phyloP scores from a whole-genome alignment of 1,139 yeast species.

The Blastobotrys capitulatus region DNA sequence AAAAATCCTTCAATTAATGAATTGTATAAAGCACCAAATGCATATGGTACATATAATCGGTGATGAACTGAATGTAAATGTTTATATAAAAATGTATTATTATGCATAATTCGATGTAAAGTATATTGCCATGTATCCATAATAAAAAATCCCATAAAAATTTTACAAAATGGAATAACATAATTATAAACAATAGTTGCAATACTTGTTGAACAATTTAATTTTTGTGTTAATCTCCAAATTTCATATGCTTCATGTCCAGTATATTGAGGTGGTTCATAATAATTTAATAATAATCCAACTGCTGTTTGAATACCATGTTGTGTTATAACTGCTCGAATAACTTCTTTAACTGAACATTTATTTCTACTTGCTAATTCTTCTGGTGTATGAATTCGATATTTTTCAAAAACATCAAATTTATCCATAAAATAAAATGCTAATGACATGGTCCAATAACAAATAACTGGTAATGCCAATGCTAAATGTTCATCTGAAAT shows the following conservation, averaged over 20 bases:
- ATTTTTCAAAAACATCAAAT: slow-evolving; percentile 67
- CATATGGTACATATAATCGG: slow-evolving; percentile 89
- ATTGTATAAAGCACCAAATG: slow-evolving; percentile 92
- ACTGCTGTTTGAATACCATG: slow-evolving; percentile 74
- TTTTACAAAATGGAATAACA: slow-evolving; percentile 47
- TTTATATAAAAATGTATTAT: slow-evolving; percentile 66
- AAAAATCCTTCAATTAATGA: slow-evolving; percentile 91
- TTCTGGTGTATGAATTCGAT: slow-evolving; percentile 86
- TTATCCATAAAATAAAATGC: slow-evolving; percentile 73
- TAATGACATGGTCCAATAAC: slow-evolving; percentile 75
- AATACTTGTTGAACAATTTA: slow-evolving; percentile 15
- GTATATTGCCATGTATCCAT: slow-evolving; percentile 92
- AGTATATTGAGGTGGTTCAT: slow-evolving; percentile 61
- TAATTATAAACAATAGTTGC: slow-evolving; percentile 19
- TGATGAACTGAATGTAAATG: slow-evolving; percentile 93
- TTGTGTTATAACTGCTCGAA: slow-evolving; percentile 77
- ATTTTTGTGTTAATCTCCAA: slow-evolving; percentile 55
- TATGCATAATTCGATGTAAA: slow-evolving; percentile 84
- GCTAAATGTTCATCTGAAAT: slow-evolving; percentile 73
- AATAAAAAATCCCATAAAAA: slow-evolving; percentile 59
- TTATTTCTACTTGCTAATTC: slow-evolving; percentile 73
- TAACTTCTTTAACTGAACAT: slow-evolving; percentile 62
- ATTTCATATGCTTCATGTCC: slow-evolving; percentile 67
- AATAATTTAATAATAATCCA: slow-evolving; percentile 49
- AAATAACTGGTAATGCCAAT: slow-evolving; percentile 65